A percentile compares a stretch with the other conserved stretches of the same genome.
These are phyloP conservation scores for Geoglossum cookeanum DNA, from an alignment of 2,329 filamentous ascomycete genomes.

Conservation along the genomic window DNA sequence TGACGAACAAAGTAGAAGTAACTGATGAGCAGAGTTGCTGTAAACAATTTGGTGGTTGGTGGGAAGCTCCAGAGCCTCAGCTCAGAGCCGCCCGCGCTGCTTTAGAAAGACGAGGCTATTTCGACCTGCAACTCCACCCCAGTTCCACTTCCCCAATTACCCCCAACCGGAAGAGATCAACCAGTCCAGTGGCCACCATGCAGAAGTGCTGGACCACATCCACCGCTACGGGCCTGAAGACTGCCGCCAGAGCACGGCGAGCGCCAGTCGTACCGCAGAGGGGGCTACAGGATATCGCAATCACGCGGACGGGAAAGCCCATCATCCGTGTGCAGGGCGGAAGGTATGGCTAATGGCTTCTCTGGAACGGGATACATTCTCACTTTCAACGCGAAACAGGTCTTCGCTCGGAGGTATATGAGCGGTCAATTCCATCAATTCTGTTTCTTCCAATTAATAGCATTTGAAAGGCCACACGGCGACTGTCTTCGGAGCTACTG, in stretches of 20 bases:
- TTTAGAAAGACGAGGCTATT: background rate
- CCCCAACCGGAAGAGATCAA: background rate
- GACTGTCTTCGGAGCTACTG: slow-evolving; percentile 94
- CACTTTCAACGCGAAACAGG: slow-evolving; percentile 27
- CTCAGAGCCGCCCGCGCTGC: background rate
- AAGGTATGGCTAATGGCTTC: slow-evolving; percentile 40
- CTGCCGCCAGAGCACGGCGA: slow-evolving; percentile 31
- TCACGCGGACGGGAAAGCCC: slow-evolving; percentile 90
- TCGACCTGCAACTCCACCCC: slow-evolving; percentile 11
- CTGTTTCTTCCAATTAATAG: background rate
- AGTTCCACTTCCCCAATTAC: slow-evolving; percentile 11
- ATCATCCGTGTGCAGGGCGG: slow-evolving; percentile 78
- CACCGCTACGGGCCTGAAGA: slow-evolving; percentile 37
- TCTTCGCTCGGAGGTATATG: slow-evolving; percentile 66
- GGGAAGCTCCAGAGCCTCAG: background rate
- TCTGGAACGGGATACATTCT: slow-evolving; percentile 11
- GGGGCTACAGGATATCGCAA: slow-evolving; percentile 60
- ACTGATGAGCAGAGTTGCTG: background rate
- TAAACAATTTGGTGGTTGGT: too few relatives aligned
- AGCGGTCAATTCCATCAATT: background rate
- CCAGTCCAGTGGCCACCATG: slow-evolving; percentile 13
- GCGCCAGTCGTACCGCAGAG: slow-evolving; percentile 23
- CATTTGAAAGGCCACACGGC: slow-evolving; percentile 59
- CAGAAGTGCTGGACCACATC: slow-evolving; percentile 21
- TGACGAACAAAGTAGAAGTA: background rate